Conservation (phyloP, 331 rosid genomes). For the Pyrus hybrid region DNA sequence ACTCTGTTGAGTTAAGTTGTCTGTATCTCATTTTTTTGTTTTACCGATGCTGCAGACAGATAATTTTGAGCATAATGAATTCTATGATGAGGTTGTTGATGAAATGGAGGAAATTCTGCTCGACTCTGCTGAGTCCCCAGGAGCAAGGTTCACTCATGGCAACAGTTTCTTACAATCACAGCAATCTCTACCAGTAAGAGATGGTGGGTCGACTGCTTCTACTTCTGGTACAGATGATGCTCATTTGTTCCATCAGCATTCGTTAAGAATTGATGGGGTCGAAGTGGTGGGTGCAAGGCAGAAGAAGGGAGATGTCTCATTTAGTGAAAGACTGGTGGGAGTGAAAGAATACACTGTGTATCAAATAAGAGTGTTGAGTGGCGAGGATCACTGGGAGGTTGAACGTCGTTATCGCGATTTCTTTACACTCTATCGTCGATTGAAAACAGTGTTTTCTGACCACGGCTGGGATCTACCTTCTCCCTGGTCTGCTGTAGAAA, state of each 20-base stretch:
- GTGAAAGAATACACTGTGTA: conserved; percentile 92
- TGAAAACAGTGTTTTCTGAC: conserved; percentile 59
- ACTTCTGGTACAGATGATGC: conserved; percentile 58
- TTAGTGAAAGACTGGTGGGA: conserved; percentile 93
- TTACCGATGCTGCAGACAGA: conserved; percentile 48
- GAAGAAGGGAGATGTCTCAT: conserved; percentile 86
- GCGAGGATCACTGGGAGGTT: conserved; percentile 82
- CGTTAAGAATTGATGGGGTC: conserved; percentile 58
- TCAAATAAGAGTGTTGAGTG: conserved; percentile 75
- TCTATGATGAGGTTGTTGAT: conserved; percentile 70
- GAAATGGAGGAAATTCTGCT: conserved; percentile 98
- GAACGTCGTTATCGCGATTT: conserved; percentile 93
- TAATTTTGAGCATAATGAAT: conserved; percentile 51
- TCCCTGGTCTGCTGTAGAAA: conserved; percentile 80
- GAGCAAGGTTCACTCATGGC: conserved; percentile 43
- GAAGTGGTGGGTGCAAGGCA: conserved; percentile 97
- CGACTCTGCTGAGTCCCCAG: conserved; percentile 65
- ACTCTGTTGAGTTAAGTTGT: conserved; percentile 23
- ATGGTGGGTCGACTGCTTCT: conserved; percentile 82
- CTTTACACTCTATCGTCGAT: conserved; percentile 53
- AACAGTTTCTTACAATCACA: conserved; percentile 39
- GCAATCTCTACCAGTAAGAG: conserved; percentile 58
- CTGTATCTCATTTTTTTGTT: conserved; percentile 3
- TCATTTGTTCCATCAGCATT: conserved; percentile 34
- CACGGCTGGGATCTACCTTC: conserved; percentile 72